Base-by-base conservation (phyloP, 441 rosid species). In the Flueggea neowawraea region DNA sequence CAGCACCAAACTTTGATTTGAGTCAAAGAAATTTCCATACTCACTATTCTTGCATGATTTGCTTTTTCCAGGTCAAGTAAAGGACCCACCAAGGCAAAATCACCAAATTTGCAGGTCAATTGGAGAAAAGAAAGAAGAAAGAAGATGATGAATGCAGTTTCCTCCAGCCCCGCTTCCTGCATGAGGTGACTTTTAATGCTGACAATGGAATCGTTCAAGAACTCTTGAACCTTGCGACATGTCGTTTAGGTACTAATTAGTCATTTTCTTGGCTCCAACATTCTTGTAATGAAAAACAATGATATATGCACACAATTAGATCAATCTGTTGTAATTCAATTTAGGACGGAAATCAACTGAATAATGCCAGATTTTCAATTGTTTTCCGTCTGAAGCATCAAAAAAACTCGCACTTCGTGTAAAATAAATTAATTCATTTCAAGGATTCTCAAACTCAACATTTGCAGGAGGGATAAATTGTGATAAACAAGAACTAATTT, bases 21-120 rank as follows among this genome's bases (percentile, higher is more conserved):
- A 4, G 5, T 47, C 14, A 36, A 36, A 36, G 41, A 36, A 47
- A 4, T 47, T 12, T 10, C 50, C 50, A 47, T 47, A 47, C n/a
- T 47, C 1, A 10, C 4, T 14, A 10, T 47, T 47, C 4, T 47
- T 47, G 50, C 39, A 33, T 33, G 8, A 10, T 45, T 45, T 45
- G 50, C 5, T 4, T 10, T 9, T 44, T 31, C 51, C 81, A 95
- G 97, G 77, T 95, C 95, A 43, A 60, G 73, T 67, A 92, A 82
- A 73, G 98, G 66, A 69, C 61, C 70, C 6, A 95, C 99, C 6
- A 87, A 83, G 64, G 80, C 97, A 6, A 90, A 76, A 67, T 84
- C 97, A 15, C 98, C 99, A 4, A 73, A 75, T 49, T 71, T 92
- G 53, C 77, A 85, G 31, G 86, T 86, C 63, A 70, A 82, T 31